These are phyloP conservation scores for Quercus lobata DNA, from an alignment of 331 rosid genomes.

Conservation along the genomic window DNA sequence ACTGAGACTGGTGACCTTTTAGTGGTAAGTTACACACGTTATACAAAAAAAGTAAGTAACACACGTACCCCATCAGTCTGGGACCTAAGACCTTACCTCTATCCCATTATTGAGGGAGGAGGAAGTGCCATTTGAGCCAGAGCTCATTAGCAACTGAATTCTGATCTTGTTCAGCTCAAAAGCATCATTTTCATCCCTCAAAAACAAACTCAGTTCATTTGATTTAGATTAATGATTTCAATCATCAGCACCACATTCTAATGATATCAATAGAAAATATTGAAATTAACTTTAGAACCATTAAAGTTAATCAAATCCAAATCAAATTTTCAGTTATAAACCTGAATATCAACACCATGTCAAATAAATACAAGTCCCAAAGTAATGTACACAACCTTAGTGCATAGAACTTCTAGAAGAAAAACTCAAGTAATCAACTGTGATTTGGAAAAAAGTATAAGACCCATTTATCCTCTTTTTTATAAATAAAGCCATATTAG, in stretches of 20 bases:
- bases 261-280: neutral
- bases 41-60: too few species aligned
- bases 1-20: neutral
- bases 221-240: conserved; percentile 4
- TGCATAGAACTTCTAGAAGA: neutral
- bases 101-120: too few species aligned
- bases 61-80: too few species aligned
- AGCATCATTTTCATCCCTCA: conserved; percentile 2
- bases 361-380: neutral
- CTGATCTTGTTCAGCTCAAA: conserved; percentile 3
- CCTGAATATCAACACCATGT: neutral
- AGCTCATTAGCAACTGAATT: neutral
- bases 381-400: neutral
- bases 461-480: conserved; percentile 1
- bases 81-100: too few species aligned
- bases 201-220: conserved; percentile 1
- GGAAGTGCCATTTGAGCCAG: too few species aligned
- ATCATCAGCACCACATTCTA: neutral
- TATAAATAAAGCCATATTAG: neutral
- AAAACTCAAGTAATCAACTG: neutral
- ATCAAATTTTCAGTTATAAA: neutral
- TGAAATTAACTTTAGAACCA: neutral
- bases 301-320: neutral
- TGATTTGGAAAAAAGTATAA: neutral
- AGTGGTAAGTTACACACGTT: too few species aligned